These are phyloP conservation scores for Botrytis tulipae DNA, from an alignment of 2,329 filamentous ascomycete genomes.

Conservation along the genomic window DNA sequence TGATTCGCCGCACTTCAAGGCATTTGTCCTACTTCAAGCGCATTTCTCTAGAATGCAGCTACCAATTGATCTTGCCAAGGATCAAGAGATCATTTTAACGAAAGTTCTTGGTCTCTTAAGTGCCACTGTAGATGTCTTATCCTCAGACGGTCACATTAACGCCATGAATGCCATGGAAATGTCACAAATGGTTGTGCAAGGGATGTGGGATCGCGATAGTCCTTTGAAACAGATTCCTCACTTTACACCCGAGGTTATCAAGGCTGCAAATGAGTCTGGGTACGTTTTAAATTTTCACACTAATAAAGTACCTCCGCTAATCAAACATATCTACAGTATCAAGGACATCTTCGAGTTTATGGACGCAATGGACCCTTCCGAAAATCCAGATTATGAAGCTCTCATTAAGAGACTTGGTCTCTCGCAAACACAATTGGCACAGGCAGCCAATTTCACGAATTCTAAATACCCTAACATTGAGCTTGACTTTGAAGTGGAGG, in stretches of 20 bases:
- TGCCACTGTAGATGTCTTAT: conserved; percentile 91
- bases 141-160: conserved; percentile 92
- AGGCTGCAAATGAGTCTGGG: conserved; percentile 76
- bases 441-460: conserved; percentile 95
- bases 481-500: conserved; percentile 81
- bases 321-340: conserved; percentile 53
- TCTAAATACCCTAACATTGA: conserved; percentile 94
- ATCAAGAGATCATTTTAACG: conserved; percentile 83
- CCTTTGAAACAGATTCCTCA: conserved; percentile 97
- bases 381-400: conserved; percentile 77
- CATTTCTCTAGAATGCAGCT: conserved; percentile 98
- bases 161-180: conserved; percentile 99
- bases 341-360: conserved; percentile 97
- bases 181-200: conserved; percentile 98
- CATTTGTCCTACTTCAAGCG: conserved; percentile 93
- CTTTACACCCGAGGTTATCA: conserved; percentile 79
- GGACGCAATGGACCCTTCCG: conserved; percentile 95
- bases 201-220: conserved; percentile 98
- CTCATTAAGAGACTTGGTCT: conserved; percentile 78
- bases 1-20: conserved; percentile 97
- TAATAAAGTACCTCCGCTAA: conserved; percentile 37
- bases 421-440: conserved; percentile 74
- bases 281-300: conserved; percentile 46
- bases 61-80: conserved; percentile 91
- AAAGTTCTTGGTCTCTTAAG: conserved; percentile 86